These are phyloP conservation scores for Ramalina intermedia DNA, from an alignment of 495 filamentous ascomycete genomes.

Conservation along the genomic window DNA sequence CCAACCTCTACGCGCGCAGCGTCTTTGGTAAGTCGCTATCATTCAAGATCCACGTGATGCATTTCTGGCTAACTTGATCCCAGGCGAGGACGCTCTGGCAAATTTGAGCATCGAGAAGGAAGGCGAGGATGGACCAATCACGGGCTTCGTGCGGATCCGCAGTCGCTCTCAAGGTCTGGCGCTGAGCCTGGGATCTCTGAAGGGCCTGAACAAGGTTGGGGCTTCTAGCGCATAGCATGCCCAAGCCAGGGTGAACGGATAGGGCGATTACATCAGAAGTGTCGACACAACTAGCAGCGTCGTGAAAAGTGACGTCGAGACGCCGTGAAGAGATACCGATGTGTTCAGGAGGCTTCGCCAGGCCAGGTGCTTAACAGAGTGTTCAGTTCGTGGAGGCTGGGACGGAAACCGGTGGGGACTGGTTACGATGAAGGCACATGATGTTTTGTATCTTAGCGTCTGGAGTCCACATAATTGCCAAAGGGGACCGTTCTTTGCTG, in stretches of 20 bases:
- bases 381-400: too few relatives aligned
- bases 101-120: conserved; percentile 98
- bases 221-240: conserved; percentile 28
- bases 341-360: too few relatives aligned
- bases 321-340: not conserved
- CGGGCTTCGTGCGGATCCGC: conserved; percentile 97
- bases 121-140: conserved; percentile 86
- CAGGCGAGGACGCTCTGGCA: conserved; percentile 96
- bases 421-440: too few relatives aligned
- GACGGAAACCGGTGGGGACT: too few relatives aligned
- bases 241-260: not conserved
- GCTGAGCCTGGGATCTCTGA: conserved; percentile 83
- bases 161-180: conserved; percentile 94
- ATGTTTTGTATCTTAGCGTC: too few relatives aligned
- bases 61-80: conserved; percentile 5
- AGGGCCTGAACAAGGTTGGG: conserved; percentile 80
- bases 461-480: too few relatives aligned
- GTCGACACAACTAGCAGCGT: not conserved
- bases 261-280: not conserved
- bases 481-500: not conserved
- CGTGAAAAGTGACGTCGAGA: not conserved
- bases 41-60: not conserved
- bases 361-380: too few relatives aligned
- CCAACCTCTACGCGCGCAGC: conserved; percentile 92
- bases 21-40: conserved; percentile 73